Evolutionary conservation across 73 alveolate genomes (phyloP).

Genomic region (Urostyla sp.): DNA sequence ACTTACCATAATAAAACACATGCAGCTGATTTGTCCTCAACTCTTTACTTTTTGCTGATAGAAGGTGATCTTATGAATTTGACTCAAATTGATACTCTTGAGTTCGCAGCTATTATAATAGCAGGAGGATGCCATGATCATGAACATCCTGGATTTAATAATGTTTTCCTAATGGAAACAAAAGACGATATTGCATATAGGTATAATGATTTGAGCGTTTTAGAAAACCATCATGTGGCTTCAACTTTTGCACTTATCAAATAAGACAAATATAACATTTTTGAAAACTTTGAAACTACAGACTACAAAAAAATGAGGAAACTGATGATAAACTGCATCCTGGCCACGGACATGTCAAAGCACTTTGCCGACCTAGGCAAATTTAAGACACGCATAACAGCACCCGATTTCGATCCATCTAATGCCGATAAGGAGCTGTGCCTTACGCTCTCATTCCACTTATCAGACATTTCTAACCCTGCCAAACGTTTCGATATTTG

Average conservation of each 20-base stretch:
- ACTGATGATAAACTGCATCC: slow-evolving; percentile 73
- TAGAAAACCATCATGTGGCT: slow-evolving; percentile 79
- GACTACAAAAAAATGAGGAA: slow-evolving; percentile 74
- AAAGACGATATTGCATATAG: slow-evolving; percentile 74
- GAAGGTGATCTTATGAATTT: slow-evolving; percentile 65
- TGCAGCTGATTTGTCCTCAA: slow-evolving; percentile 74
- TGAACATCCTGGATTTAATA: slow-evolving; percentile 92
- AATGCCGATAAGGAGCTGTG: slow-evolving; percentile 61
- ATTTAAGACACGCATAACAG: slow-evolving; percentile 66
- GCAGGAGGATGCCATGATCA: slow-evolving; percentile 80
- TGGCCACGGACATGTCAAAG: slow-evolving; percentile 90
- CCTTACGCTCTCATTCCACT: slow-evolving; percentile 82
- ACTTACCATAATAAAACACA: slow-evolving; percentile 73
- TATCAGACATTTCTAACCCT: slow-evolving; percentile 90
- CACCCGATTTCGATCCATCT: slow-evolving; percentile 74
- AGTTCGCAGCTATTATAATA: slow-evolving; percentile 59
- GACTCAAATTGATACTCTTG: slow-evolving; percentile 63
- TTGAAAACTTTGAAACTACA: slow-evolving; percentile 44
- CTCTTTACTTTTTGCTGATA: slow-evolving; percentile 57
- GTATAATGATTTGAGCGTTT: slow-evolving; percentile 85
- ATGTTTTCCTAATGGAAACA: slow-evolving; percentile 74
- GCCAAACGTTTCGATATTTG: slow-evolving; percentile 78
- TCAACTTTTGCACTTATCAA: slow-evolving; percentile 20
- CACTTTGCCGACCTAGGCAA: slow-evolving; percentile 79
- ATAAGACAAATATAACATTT: slow-evolving; percentile 51